These are phyloP conservation scores for Arthrobotrys pseudoclavata DNA, from an alignment of 2,329 filamentous ascomycete species.

Conservation along the genomic window DNA sequence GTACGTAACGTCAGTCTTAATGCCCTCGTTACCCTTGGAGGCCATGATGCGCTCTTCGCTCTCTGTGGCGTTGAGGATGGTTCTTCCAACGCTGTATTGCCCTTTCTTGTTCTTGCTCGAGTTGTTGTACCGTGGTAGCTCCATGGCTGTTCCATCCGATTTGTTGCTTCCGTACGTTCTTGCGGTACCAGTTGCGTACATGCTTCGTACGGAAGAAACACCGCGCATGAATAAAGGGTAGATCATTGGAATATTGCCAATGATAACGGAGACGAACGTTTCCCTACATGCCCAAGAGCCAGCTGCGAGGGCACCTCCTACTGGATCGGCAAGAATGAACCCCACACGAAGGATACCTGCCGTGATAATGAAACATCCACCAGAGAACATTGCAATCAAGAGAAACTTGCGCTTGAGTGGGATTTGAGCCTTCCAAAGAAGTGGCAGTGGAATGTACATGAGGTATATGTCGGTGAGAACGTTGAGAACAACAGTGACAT, in stretches of 20 bases:
- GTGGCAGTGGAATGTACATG: slow-evolving; percentile 71
- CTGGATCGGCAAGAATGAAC: slow-evolving; percentile 63
- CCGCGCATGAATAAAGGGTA: slow-evolving; percentile 64
- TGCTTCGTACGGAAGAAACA: slow-evolving; percentile 38
- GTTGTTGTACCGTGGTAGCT: slow-evolving; percentile 57
- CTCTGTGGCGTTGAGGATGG: slow-evolving; percentile 55
- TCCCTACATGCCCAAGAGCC: slow-evolving; percentile 67
- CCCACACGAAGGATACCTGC: slow-evolving; percentile 70
- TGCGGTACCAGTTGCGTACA: slow-evolving; percentile 55
- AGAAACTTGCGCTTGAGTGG: slow-evolving; percentile 68
- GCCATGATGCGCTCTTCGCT: slow-evolving; percentile 59
- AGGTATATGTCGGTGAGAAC: slow-evolving; percentile 73
- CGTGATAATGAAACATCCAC: slow-evolving; percentile 72
- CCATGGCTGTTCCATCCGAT: slow-evolving; percentile 48
- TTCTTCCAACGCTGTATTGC: slow-evolving; percentile 55
- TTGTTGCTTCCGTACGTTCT: slow-evolving; percentile 58
- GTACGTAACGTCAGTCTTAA: slow-evolving; percentile 54
- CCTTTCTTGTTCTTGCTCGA: slow-evolving; percentile 53
- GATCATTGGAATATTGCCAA: slow-evolving; percentile 67
- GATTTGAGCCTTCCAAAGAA: slow-evolving; percentile 72
- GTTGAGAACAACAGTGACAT: slow-evolving; percentile 71
- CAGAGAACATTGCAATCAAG: slow-evolving; percentile 71
- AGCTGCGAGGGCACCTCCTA: slow-evolving; percentile 65
- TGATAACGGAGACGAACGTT: slow-evolving; percentile 67
- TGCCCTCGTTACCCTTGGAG: slow-evolving; percentile 44